Evolutionary conservation across 2,329 filamentous ascomycete genomes (phyloP), one percentile per base, ranked within the genome.

Genomic region (Aspergillus tanneri): DNA sequence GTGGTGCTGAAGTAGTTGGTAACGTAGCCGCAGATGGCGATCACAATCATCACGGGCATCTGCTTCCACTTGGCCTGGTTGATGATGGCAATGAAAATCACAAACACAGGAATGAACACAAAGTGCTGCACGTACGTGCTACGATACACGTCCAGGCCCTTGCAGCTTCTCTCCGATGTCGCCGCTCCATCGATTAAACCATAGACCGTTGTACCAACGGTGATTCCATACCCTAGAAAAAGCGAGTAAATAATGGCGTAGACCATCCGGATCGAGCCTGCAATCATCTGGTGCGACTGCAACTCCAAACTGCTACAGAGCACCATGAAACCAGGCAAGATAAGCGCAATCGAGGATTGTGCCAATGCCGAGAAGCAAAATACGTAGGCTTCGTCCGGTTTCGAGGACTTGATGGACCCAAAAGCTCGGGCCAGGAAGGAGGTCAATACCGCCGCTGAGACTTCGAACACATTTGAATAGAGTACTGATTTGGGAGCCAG

Each of bases 1-100:
- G 77, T 73, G n/a, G 81, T 81, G 11, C 80, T 82, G 68, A 87
- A 90, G 69, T 81, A 87, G 69, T 87, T 91, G 60, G 90, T 85
- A 5, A 84, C 73, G 65, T 87, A 92, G 10, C 88, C 88, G 1
- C 80, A 79, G 32, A 89, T 74, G 0, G 87, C 82, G 59, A 93
- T 90, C 50, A 81, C 37, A 2, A 87, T 71, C 87, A 91, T 92
- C 43, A 87, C 77, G 0, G 87, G 87, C 32, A 83, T 80, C 63
- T 92, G 87, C 59, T 81, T 84, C 80, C 81, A 88, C 67, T 89
- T 88, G 47, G 85, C 86, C 57, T 92, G 87, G 68, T 91, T 90
- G 67, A 91, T 85, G 59, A 90, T 77, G 52, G 85, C 86, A 32
- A 90, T 77, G 63, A 84, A 88, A 23, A 89, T 61, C 18, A 87